Base-by-base conservation (phyloP, 106 monocot genomes). In the Allium fistulosum region DNA sequence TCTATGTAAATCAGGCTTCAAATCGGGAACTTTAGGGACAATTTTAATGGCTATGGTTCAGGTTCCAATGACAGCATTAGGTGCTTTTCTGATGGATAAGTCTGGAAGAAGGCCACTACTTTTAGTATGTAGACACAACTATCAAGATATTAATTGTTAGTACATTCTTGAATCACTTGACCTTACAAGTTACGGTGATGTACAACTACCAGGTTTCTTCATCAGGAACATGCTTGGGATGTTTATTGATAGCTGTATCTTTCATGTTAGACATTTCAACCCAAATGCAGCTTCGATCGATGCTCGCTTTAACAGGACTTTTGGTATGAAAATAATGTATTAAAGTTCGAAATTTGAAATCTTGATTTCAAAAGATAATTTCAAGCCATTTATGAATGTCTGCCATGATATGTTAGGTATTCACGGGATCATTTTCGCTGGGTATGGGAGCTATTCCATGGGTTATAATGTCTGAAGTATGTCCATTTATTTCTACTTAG, bases 381-480 rank as follows among this genome's bases (percentile, higher is more conserved):
- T 37, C 37, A 37, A 37, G 37, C 37, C 37, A 37, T 37, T 4
- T 37, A 4, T 37, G 37, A 37, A 37, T 37, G 37, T 37, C 37
- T 37, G 37, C 4, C 37, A 37, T 5, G 37, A 37, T 37, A 37
- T 37, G 22, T 37, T 57, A 94, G 94, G 73, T 84, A 6, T 94
- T 75, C 57, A 46, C 68, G 1, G 90, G 77, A 11, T 76, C 76
- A 57, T 94, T 77, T 66, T 90, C 94, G 28, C 62, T 94, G 11
- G 90, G 94, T 57, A 83, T 95, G 85, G 94, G 94, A 73, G 83
- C 81, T 28, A 67, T 94, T 77, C 94, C 94, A 45, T 94, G 94
- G 94, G 85, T 94, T 60, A 88, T 94, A 11, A 94, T 94, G 94
- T 94, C 94, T 52, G 94, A 94, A 88, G 91, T 95, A 80, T 11